Conservation (phyloP, 225 moss, liverwort and hornwort genomes). For the Asterella californica region DNA sequence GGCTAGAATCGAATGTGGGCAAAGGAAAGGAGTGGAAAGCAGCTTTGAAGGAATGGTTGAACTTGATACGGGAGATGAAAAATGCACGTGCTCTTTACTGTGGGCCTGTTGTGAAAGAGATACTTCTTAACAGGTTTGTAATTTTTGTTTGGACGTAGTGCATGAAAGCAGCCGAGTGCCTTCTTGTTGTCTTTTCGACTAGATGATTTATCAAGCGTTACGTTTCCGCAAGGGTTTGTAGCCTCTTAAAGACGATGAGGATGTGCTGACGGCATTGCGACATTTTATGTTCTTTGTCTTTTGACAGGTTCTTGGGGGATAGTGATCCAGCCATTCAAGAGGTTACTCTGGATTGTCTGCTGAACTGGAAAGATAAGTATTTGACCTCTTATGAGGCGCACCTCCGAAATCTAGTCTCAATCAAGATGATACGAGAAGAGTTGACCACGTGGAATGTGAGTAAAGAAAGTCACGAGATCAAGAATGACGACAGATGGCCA, state of each 20-base stretch:
- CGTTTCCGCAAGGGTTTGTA: neutral
- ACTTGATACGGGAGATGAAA: slow-evolving; percentile 66
- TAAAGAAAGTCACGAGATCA: slow-evolving; percentile 71
- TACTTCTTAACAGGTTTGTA: slow-evolving; percentile 58
- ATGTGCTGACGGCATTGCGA: neutral
- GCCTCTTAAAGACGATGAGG: neutral
- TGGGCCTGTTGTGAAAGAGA: slow-evolving; percentile 67
- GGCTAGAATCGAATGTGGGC: slow-evolving; percentile 19
- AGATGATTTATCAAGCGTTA: neutral
- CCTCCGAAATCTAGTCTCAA: slow-evolving; percentile 84
- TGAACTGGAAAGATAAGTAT: slow-evolving; percentile 93
- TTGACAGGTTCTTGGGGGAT: slow-evolving; percentile 69
- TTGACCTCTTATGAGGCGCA: slow-evolving; percentile 65
- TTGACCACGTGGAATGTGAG: slow-evolving; percentile 87
- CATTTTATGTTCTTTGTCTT: neutral
- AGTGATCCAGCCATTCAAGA: slow-evolving; percentile 85
- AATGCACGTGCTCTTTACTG: slow-evolving; percentile 79
- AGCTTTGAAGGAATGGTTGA: slow-evolving; percentile 85
- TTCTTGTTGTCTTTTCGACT: neutral
- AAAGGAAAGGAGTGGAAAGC: slow-evolving; percentile 87
- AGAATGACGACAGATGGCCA: slow-evolving; percentile 68
- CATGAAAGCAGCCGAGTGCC: neutral
- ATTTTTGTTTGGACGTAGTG: neutral
- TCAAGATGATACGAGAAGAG: slow-evolving; percentile 75
- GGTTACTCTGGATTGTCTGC: slow-evolving; percentile 69